phyloP scores from a whole-genome alignment of 805 yeast species.

The Pichia paraexigua region DNA sequence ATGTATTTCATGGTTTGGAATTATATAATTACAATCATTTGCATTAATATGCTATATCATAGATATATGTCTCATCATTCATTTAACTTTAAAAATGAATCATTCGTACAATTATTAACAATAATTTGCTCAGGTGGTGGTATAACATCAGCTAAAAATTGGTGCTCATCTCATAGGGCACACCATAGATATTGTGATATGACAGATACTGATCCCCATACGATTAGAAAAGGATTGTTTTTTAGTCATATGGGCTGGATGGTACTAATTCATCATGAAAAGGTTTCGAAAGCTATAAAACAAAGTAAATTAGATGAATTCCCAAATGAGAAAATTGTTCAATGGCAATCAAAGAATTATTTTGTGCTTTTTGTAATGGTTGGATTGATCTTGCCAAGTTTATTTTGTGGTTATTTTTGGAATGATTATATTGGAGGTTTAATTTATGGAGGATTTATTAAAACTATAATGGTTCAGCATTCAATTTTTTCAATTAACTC shows the following conservation, averaged over 20 bases:
- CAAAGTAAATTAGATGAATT: constrained; percentile 52
- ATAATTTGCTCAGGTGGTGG: constrained; percentile 66
- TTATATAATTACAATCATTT: constrained; percentile 56
- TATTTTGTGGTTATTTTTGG: constrained; percentile 61
- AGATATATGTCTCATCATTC: constrained; percentile 64
- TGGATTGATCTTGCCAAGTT: constrained; percentile 54
- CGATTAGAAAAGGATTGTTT: constrained; percentile 68
- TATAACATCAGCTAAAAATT: constrained; percentile 66
- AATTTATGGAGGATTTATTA: constrained; percentile 68
- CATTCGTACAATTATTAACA: constrained; percentile 44
- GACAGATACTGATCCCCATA: constrained; percentile 83
- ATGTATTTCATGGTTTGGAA: constrained; percentile 43
- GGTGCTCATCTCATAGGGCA: constrained; percentile 80
- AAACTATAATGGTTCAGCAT: constrained; percentile 71
- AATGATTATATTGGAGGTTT: constrained; percentile 72
- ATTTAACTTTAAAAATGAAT: constrained; percentile 34
- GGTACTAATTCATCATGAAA: constrained; percentile 57
- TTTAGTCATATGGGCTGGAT: constrained; percentile 91
- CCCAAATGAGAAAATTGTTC: constrained; percentile 45
- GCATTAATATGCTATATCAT: constrained; percentile 80
- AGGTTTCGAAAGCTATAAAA: constrained; percentile 33
- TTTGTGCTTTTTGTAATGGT: constrained; percentile 36
- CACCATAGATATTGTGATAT: constrained; percentile 81
- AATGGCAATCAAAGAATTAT: constrained; percentile 71
- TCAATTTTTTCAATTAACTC: constrained; percentile 73